phyloP scores from a whole-genome alignment of 2,329 filamentous ascomycete species.

The Colletotrichum magnum region DNA sequence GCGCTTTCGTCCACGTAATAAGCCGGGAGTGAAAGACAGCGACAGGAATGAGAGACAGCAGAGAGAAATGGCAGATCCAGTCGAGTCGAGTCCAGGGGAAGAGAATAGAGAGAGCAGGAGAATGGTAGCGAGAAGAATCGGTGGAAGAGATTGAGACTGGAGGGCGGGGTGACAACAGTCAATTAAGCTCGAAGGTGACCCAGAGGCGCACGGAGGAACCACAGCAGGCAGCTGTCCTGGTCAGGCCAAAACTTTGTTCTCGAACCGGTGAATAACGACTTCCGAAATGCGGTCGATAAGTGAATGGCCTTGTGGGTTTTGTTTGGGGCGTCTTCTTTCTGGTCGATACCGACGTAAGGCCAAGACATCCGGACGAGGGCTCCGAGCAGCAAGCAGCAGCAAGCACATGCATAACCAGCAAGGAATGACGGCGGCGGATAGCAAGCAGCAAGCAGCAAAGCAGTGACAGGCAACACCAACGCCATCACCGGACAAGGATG shows the following conservation, averaged over 20 bases:
- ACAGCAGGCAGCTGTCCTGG: constrained; percentile 2
- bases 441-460: not conserved
- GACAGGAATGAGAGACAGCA: constrained; percentile 2
- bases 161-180: constrained; percentile 24
- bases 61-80: constrained; percentile 31
- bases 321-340: not conserved
- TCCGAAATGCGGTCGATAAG: constrained; percentile 1
- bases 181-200: constrained; percentile 33
- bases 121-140: constrained; percentile 40
- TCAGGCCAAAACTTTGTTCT: constrained; percentile 28
- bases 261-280: constrained; percentile 23
- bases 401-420: not conserved
- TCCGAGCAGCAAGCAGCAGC: constrained; percentile 26
- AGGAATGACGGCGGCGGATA: constrained; percentile 24
- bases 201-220: constrained; percentile 25
- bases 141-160: constrained; percentile 34
- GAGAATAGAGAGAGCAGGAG: constrained; percentile 31
- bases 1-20: not conserved
- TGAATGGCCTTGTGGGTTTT: not conserved
- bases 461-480: not conserved
- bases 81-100: constrained; percentile 44
- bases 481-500: not conserved
- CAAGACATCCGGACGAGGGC: constrained; percentile 3
- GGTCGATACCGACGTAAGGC: constrained; percentile 13
- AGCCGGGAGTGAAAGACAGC: constrained; percentile 5